Percentiles rank a stretch among this genome's conserved stretches.
Evolutionary conservation across 768 basidiomycete species (phyloP).

Genomic region (Megacollybia marginata): DNA sequence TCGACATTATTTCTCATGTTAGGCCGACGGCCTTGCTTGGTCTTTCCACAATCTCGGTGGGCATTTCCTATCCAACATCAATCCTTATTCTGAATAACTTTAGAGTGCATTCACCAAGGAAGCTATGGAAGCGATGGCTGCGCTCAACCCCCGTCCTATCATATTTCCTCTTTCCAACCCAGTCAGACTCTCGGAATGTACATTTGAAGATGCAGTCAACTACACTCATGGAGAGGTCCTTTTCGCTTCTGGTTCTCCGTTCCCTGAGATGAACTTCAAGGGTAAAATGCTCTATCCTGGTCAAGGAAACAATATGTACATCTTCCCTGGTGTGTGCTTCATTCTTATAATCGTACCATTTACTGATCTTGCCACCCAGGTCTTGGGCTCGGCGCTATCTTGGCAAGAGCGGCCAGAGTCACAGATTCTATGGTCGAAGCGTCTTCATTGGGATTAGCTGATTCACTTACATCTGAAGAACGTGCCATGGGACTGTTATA

Average conservation of each 20-base stretch:
- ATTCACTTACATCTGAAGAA: slow-evolving; percentile 69
- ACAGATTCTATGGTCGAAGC: slow-evolving; percentile 90
- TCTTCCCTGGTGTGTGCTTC: slow-evolving; percentile 49
- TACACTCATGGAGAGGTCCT: slow-evolving; percentile 71
- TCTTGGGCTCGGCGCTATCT: slow-evolving; percentile 73
- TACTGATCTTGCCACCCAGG: slow-evolving; percentile 27
- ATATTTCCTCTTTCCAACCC: slow-evolving; percentile 82
- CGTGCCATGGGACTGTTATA: slow-evolving; percentile 62
- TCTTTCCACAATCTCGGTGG: slow-evolving; percentile 50
- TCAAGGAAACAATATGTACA: slow-evolving; percentile 95
- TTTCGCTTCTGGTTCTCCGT: slow-evolving; percentile 87
- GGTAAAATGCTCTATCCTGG: slow-evolving; percentile 63
- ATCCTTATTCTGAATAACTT: background rate
- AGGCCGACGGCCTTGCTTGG: slow-evolving; percentile 75
- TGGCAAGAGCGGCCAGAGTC: slow-evolving; percentile 59
- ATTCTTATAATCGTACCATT: background rate
- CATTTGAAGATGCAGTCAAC: slow-evolving; percentile 51
- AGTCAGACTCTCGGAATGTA: slow-evolving; percentile 50
- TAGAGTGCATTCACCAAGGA: slow-evolving; percentile 55
- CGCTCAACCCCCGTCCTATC: slow-evolving; percentile 63
- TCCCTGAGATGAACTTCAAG: slow-evolving; percentile 52
- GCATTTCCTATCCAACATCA: slow-evolving; percentile 4
- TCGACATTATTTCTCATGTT: slow-evolving; percentile 63
- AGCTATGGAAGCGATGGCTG: slow-evolving; percentile 56
- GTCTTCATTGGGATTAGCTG: slow-evolving; percentile 71